phyloP scores from a whole-genome alignment of 2,329 filamentous ascomycete genomes.

The Teratosphaeria gauchensis region DNA sequence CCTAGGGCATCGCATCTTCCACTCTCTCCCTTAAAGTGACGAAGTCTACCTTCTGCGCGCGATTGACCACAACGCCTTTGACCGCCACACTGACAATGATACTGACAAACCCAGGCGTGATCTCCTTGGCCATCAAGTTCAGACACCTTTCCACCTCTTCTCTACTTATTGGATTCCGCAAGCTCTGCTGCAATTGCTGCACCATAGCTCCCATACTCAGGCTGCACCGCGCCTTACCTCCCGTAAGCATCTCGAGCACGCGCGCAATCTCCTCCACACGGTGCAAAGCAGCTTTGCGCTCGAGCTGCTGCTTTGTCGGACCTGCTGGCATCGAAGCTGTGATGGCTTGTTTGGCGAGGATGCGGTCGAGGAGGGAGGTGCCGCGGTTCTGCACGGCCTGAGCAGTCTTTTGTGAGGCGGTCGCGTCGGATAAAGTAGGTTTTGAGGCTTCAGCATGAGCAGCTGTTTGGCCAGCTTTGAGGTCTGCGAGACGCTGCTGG shows the following conservation, averaged over 20 bases:
- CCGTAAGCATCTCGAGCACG: constrained; percentile 34
- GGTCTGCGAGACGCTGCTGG: constrained; percentile 57
- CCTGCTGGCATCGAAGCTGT: constrained; percentile 28
- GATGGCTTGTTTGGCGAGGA: constrained; percentile 40
- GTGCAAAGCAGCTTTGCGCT: constrained; percentile 38
- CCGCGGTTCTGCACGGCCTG: constrained; percentile 30
- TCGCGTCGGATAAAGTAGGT: neutral
- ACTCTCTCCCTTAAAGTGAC: constrained; percentile 20
- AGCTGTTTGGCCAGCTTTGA: constrained; percentile 46
- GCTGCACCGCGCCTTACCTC: constrained; percentile 28
- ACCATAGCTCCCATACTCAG: constrained; percentile 35
- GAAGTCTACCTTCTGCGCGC: constrained; percentile 14
- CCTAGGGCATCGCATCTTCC: constrained; percentile 7
- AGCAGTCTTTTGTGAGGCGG: constrained; percentile 26
- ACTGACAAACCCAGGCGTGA: constrained; percentile 35
- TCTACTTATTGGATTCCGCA: constrained; percentile 35
- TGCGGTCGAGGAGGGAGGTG: constrained; percentile 40
- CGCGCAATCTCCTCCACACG: constrained; percentile 36
- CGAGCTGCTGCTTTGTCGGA: constrained; percentile 33
- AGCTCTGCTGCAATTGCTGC: constrained; percentile 36
- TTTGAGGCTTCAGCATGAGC: constrained; percentile 11
- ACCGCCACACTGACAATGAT: constrained; percentile 30
- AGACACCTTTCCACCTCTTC: constrained; percentile 37
- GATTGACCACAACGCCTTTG: constrained; percentile 34
- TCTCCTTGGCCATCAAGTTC: constrained; percentile 34